These are phyloP conservation scores for Camillea tinctor DNA, from an alignment of 2,329 filamentous ascomycete species.

Conservation along the genomic window DNA sequence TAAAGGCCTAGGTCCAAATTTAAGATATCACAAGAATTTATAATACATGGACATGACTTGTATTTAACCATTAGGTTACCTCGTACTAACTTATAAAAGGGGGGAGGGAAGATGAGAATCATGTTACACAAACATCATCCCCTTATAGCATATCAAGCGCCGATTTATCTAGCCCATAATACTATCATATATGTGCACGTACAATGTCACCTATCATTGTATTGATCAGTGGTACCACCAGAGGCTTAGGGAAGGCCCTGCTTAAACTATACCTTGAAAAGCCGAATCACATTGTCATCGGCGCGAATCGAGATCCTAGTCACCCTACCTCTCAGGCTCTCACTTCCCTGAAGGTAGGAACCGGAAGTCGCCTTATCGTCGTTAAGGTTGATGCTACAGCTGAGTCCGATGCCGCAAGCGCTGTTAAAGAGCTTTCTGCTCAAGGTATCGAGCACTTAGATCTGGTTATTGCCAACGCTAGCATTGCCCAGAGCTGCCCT, in stretches of 20 bases:
- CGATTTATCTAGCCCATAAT: not conserved
- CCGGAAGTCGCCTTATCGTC: constrained; percentile 36
- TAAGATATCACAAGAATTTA: too few species aligned
- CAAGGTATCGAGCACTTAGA: constrained; percentile 43
- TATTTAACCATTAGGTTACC: too few species aligned
- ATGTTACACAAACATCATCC: too few species aligned
- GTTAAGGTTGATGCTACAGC: constrained; percentile 41
- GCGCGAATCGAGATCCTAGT: constrained; percentile 35
- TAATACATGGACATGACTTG: too few species aligned
- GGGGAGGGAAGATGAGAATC: too few species aligned
- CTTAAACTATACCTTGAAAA: constrained; percentile 40
- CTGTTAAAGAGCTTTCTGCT: constrained; percentile 30
- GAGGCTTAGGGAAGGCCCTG: constrained; percentile 37
- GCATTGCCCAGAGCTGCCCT: constrained; percentile 26
- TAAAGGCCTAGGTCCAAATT: too few species aligned
- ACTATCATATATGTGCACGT: not conserved
- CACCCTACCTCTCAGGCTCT: constrained; percentile 29
- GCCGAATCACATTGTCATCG: constrained; percentile 53
- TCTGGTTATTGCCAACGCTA: constrained; percentile 52
- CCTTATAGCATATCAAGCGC: not conserved
- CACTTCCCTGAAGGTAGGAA: constrained; percentile 32
- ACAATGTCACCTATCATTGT: constrained; percentile 8
- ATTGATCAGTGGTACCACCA: constrained; percentile 37
- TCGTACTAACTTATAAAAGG: too few species aligned
- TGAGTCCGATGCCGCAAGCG: constrained; percentile 32